Evolutionary conservation across 306 rosid genomes (phyloP).

Genomic region (Quercus glauca): DNA sequence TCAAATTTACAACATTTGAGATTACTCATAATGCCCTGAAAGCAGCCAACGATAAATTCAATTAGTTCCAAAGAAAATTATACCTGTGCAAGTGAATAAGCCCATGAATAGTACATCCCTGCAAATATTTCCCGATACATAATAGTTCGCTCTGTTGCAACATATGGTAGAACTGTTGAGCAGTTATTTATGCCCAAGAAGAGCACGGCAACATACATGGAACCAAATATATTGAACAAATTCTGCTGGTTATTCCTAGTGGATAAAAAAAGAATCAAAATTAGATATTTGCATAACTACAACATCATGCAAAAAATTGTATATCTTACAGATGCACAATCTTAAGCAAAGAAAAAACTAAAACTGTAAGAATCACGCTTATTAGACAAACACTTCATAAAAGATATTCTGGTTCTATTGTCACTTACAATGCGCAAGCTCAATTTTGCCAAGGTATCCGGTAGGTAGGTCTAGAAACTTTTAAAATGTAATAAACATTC

Average conservation of each 20-base stretch:
- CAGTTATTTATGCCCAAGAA: conserved; percentile 1
- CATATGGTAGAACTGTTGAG: background rate
- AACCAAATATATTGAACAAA: background rate
- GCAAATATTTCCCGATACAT: background rate
- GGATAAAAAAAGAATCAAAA: background rate
- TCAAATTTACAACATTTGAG: too few relatives aligned
- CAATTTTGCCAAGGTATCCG: background rate
- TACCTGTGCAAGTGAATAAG: conserved; percentile 1
- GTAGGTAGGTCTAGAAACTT: background rate
- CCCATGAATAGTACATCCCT: background rate
- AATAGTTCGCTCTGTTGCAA: background rate
- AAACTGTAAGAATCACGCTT: background rate
- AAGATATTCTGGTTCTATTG: too few relatives aligned
- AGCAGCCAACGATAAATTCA: background rate
- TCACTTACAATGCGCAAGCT: too few relatives aligned
- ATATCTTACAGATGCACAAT: background rate
- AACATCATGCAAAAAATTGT: background rate
- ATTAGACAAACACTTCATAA: too few relatives aligned
- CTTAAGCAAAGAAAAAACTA: background rate
- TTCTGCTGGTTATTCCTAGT: background rate
- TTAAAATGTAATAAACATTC: background rate
- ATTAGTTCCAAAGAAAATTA: background rate
- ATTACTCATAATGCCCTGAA: background rate
- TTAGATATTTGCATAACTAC: background rate
- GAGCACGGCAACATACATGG: background rate